Base-by-base conservation (phyloP, 768 basidiomycete genomes). In the Kwoniella bestiolae region DNA sequence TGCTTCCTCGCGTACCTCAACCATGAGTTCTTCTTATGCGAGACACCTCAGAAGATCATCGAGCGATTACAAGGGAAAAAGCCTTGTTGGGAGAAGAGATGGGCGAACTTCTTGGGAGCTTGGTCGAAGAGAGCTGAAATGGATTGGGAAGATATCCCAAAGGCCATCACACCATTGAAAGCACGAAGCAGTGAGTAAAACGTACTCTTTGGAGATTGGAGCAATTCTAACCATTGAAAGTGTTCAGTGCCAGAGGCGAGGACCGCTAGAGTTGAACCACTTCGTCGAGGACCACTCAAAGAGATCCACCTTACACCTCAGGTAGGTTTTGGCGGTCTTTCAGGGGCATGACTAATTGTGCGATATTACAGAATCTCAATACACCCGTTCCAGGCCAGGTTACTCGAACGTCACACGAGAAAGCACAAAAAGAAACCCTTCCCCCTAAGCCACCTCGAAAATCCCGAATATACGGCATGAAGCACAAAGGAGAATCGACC, bases 11-110 rank as follows among this genome's bases (percentile, higher is more conserved):
- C 67, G 3, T 71, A 66, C 50, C 46, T 70, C 12, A 25, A 51
- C 28, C 11, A 50, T 8, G 51, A 70, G 18, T 74, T 74, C 49
- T 12, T 14, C 12, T 63, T 77, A 3, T 72, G 73, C 47, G 60
- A 73, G 55, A 70, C 64, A n/a, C n/a, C 58, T 5, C 32, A 41
- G 18, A 57, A 63, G 25, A 45, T 77, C 11, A 45, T 31, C 12
- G 38, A 62, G 7, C 45, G 35, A 12, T 41, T 77, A 2, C 7
- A 45, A 9, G 49, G 59, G 0, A 18, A 34, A 35, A 60, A 67
- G n/a, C 68, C 68, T n/a, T 67, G 67, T 56, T 77, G 76, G 76
- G 64, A 71, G 56, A 71, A 75, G 44, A 31, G 58, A 34, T 77
- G 74, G 73, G 73, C 72, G 6, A 65, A 62, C 5, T 71, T 77